Evolutionary conservation across 139 green algal genomes (phyloP).

Genomic region (Chlorella ohadii): DNA sequence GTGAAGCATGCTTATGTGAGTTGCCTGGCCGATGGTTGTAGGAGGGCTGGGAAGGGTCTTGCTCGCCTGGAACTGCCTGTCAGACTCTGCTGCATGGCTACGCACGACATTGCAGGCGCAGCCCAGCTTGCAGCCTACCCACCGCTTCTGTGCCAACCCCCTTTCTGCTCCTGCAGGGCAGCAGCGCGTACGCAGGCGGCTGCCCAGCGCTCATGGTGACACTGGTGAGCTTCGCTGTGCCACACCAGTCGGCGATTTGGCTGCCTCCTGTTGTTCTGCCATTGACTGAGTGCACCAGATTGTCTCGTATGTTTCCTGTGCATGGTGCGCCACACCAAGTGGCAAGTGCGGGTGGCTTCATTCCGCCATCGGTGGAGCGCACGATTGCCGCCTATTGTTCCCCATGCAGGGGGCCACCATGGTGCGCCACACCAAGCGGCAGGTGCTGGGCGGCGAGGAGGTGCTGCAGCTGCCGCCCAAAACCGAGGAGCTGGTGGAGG

Average conservation of each 20-base stretch:
- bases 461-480: slow-evolving; percentile 74
- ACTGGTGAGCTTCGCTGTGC: slow-evolving; percentile 49
- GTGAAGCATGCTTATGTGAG: slow-evolving; percentile 41
- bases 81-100: too few species aligned
- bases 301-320: not conserved
- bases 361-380: too few species aligned
- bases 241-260: too few species aligned
- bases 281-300: too few species aligned
- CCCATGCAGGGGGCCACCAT: slow-evolving; percentile 35
- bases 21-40: not conserved
- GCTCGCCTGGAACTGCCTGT: too few species aligned
- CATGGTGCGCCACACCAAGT: not conserved
- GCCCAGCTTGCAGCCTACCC: too few species aligned
- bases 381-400: not conserved
- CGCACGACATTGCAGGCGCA: too few species aligned
- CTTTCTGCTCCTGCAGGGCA: not conserved
- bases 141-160: not conserved
- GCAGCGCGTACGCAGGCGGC: not conserved
- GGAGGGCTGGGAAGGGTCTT: too few species aligned
- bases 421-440: slow-evolving; percentile 78
- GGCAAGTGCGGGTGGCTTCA: too few species aligned
- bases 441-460: slow-evolving; percentile 59
- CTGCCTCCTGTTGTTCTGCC: too few species aligned
- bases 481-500: slow-evolving; percentile 65
- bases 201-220: slow-evolving; percentile 55